A percentile compares a stretch with the other conserved stretches of the same genome.
Evolutionary conservation across 2,329 filamentous ascomycete genomes (phyloP).

Genomic region (Ascochyta viciae-villosae): DNA sequence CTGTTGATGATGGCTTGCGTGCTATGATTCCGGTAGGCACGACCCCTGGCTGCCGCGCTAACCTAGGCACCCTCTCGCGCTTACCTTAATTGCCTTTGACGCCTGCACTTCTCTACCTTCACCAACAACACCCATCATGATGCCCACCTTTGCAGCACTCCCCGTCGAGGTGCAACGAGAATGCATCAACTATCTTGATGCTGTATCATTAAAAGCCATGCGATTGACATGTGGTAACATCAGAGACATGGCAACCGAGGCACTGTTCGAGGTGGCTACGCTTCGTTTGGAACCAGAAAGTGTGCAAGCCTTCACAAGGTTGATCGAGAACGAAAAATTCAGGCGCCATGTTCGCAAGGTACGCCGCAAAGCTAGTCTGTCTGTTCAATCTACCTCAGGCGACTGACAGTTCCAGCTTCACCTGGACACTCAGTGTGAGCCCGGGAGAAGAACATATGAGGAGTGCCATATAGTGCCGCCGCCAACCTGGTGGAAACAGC

Average conservation of each 20-base stretch:
- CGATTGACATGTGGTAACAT: not conserved
- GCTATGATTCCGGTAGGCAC: no score
- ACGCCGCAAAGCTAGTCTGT: not conserved
- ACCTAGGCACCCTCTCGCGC: not conserved
- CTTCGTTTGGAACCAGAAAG: not conserved
- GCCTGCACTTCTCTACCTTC: not conserved
- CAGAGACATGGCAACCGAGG: slow-evolving; percentile 1
- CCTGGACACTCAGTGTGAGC: no score
- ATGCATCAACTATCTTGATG: slow-evolving; percentile 25
- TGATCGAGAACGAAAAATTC: not conserved
- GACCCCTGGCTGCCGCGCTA: slow-evolving; percentile 3
- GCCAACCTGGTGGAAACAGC: not conserved
- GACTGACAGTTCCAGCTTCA: not conserved
- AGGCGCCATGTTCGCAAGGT: slow-evolving; percentile 4
- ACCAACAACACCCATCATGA: not conserved
- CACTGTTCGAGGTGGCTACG: slow-evolving; percentile 6
- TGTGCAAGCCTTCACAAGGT: not conserved
- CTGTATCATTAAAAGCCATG: not conserved
- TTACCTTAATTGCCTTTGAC: not conserved
- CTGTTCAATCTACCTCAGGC: not conserved
- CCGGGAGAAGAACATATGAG: not conserved
- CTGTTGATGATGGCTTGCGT: no score
- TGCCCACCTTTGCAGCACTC: not conserved
- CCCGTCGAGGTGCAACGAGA: slow-evolving; percentile 31
- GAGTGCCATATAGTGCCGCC: not conserved